Base-by-base conservation (phyloP, 2,329 filamentous ascomycete species). In the Thyridium curvatum region DNA sequence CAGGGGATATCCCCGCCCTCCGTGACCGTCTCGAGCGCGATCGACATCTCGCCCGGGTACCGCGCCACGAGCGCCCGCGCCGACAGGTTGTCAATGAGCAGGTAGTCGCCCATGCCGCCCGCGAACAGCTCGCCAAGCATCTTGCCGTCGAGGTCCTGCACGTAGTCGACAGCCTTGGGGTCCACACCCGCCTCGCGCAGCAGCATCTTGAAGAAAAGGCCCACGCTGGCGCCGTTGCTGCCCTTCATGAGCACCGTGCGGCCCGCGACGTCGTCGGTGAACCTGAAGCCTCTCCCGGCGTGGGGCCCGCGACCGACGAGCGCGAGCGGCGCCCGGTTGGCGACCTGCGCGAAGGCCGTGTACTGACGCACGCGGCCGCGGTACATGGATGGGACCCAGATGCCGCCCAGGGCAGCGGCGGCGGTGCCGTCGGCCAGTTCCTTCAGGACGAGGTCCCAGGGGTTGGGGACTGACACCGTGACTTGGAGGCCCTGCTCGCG, bases 401-500 rank as follows among this genome's bases (percentile, higher is more conserved):
- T 18, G 34, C 35, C 35, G 31, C 40, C 40, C 12, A 41, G 35
- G 13, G 30, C 30, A 12, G 18, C 29, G 30, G 45, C 42, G 28
- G 50, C 51, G 29, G 43, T 32, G 10, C 38, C 44, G 16, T 46
- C 39, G 14, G 40, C 44, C 12, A 51, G 48, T 15, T 34, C 43
- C 21, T 46, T 43, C 29, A 53, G 47, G 4, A 53, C 50, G 16
- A 36, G 35, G 30, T 53, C 51, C 50, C 51, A 53, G 18, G 51
- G 51, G 7, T 30, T 44, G 15, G 51, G 52, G 28, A 55, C 47
- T 15, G 38, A 50, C 13, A 53, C 51, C 10, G 40, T 48, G 18
- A 54, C 44, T 18, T 54, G 46, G 32, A 55, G 46, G 10, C 50
- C 51, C 45, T 53, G 52, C 16, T 52, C 52, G 32, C 39, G 35